Evolutionary conservation across 352 stramenopile species (phyloP).

Genomic region (Phytophthora ohioensis): DNA sequence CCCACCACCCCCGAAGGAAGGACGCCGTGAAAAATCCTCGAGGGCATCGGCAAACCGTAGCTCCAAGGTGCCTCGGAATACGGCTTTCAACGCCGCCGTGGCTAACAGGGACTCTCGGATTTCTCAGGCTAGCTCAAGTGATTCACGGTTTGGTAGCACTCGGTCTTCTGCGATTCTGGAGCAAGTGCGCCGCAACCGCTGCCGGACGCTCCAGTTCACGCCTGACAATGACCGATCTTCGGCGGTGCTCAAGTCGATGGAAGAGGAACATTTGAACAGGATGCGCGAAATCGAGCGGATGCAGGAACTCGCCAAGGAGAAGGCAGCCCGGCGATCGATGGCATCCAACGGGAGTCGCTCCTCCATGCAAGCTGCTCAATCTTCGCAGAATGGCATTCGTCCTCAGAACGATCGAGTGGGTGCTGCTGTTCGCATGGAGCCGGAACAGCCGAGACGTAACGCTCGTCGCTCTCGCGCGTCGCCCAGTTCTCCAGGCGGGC

Average conservation of each 20-base stretch:
- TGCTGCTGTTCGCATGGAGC: constrained; percentile 17
- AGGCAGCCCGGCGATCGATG: constrained; percentile 35
- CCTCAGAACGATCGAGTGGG: constrained; percentile 5
- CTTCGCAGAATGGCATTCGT: constrained; percentile 3
- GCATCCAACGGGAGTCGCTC: constrained; percentile 28
- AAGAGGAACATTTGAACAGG: constrained; percentile 56
- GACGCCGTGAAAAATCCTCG: constrained; percentile 14
- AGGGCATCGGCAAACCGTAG: constrained; percentile 17
- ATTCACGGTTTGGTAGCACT: constrained; percentile 37
- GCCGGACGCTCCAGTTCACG: constrained; percentile 48
- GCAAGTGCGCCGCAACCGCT: constrained; percentile 57
- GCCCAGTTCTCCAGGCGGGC: background rate
- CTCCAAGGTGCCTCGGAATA: constrained; percentile 22
- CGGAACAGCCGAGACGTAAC: constrained; percentile 13
- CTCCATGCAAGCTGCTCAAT: constrained; percentile 22
- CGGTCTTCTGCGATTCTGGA: constrained; percentile 54
- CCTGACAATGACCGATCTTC: constrained; percentile 44
- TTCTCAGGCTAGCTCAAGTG: constrained; percentile 34
- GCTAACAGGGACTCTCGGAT: constrained; percentile 22
- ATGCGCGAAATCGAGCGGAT: constrained; percentile 55
- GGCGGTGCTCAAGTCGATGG: constrained; percentile 43
- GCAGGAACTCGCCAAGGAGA: constrained; percentile 32
- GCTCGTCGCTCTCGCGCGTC: constrained; percentile 18
- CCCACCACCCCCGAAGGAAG: constrained; percentile 27
- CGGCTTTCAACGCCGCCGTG: constrained; percentile 23